Base-by-base conservation (phyloP, 2,329 filamentous ascomycete genomes). In the Cordyceps cicadae region DNA sequence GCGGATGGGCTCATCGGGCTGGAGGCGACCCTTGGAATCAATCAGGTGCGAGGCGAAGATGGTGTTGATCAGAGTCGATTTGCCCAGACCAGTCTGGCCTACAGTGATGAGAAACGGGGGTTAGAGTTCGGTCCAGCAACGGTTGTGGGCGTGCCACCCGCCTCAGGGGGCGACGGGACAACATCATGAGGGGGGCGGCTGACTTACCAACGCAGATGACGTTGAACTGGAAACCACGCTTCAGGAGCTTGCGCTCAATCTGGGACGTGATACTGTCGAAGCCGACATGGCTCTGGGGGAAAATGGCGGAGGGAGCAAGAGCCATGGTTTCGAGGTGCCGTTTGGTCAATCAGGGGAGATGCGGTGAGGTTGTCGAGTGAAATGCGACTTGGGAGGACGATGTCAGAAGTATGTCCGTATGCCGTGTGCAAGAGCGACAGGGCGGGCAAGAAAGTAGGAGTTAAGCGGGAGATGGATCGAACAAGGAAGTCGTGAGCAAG, bases 161-260 rank as follows among this genome's bases (percentile, higher is more conserved):
- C 53, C 49, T 64, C 62, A 61, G 63, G 64, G 62, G 53, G 6
- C 58, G 57, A 34, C 55, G 34, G 24, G 29, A 24, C 37, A 46
- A 12, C 12, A 34, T 41, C 46, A 24, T 8, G 29, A 53, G 39
- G 57, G 60, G 52, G 17, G 5, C 52, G 50, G 15, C 50, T 58
- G 50, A 64, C 93, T 76, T 83, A 97, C 94, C 94, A 76, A 97
- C 94, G 76, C 92, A 97, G 78, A 97, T 97, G 74, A 97, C 89
- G 77, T 99, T 99, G 87, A 99, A 99, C 79, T 99, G 94, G 79
- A 99, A 99, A 71, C 94, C 94, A 79, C 94, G 92, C 86, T 99
- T 99, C 81, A 99, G 78, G 75, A 97, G 88, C 88, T 99, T 99
- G 81, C 90, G 89, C 87, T 99, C 94, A 71, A 99, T 99, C 83